These are phyloP conservation scores for Colletotrichum chrysophilum DNA, from an alignment of 2,329 filamentous ascomycete genomes.

Conservation along the genomic window DNA sequence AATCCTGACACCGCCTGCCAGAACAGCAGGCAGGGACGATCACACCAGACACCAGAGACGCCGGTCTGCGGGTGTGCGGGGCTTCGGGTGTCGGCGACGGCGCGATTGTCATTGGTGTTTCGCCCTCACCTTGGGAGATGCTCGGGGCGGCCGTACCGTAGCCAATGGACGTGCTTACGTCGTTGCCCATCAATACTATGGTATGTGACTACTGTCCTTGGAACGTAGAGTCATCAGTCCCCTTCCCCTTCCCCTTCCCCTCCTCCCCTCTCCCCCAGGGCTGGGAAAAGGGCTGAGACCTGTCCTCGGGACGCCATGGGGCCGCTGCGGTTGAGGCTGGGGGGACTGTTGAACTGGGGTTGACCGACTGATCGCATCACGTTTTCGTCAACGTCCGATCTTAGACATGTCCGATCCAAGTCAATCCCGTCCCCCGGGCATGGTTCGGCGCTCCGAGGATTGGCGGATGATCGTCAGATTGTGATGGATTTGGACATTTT, in stretches of 20 bases:
- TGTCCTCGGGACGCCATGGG: background rate
- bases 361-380: background rate
- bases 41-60: background rate
- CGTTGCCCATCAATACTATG: background rate
- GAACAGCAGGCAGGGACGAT: background rate
- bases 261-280: background rate
- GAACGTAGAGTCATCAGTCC: background rate
- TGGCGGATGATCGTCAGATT: background rate
- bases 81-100: constrained; percentile 6
- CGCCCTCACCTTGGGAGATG: background rate
- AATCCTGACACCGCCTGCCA: background rate
- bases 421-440: background rate
- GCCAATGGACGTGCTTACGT: background rate
- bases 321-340: background rate
- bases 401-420: background rate
- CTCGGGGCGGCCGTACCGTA: constrained; percentile 5
- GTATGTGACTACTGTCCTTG: background rate
- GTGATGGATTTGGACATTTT: background rate
- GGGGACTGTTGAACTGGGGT: background rate
- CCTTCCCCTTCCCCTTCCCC: background rate
- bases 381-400: constrained; percentile 1
- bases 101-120: constrained; percentile 11
- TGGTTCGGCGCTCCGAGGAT: background rate
- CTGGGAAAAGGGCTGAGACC: background rate
- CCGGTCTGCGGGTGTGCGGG: background rate